phyloP scores from a whole-genome alignment of 177 flowering plant genomes.

The Tripterygium wilfordii region DNA sequence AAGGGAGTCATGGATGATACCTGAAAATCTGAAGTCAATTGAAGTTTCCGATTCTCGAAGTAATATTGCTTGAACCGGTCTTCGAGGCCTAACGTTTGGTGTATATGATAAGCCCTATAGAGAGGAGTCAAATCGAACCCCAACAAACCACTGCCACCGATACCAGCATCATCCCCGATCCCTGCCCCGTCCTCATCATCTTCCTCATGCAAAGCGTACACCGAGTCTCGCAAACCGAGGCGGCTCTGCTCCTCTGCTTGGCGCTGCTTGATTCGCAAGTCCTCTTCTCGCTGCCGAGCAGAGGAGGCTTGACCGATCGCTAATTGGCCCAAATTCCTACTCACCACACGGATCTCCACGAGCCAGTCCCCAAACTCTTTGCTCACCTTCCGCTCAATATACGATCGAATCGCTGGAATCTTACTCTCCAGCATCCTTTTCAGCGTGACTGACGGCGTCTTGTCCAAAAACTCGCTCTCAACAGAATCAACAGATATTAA shows the following conservation, averaged over 20 bases:
- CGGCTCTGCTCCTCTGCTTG: conserved; percentile 95
- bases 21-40: conserved; percentile 95
- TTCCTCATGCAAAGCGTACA: conserved; percentile 72
- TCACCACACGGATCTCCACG: conserved; percentile 79
- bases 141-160: conserved; percentile 32
- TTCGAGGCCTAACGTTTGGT: conserved; percentile 79
- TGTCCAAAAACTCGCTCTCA: conserved; percentile 53
- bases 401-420: conserved; percentile 66
- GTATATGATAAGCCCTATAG: conserved; percentile 84
- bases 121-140: conserved; percentile 88
- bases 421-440: conserved; percentile 72
- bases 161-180: conserved; percentile 28
- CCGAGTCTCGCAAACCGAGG: conserved; percentile 75
- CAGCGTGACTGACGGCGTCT: conserved; percentile 64
- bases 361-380: conserved; percentile 95
- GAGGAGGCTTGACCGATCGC: conserved; percentile 93
- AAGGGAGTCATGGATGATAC: conserved; percentile 98
- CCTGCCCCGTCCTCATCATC: conserved; percentile 47
- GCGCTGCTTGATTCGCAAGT: conserved; percentile 84
- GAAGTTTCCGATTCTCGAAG: conserved; percentile 88
- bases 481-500: conserved; percentile 68
- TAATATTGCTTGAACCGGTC: conserved; percentile 88
- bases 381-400: conserved; percentile 57
- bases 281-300: conserved; percentile 92
- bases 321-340: conserved; percentile 86